A percentile compares a stretch with the other conserved stretches of the same genome.
Evolutionary conservation across 2,329 filamentous ascomycete genomes (phyloP).

Genomic region (Aureobasidium zeae): DNA sequence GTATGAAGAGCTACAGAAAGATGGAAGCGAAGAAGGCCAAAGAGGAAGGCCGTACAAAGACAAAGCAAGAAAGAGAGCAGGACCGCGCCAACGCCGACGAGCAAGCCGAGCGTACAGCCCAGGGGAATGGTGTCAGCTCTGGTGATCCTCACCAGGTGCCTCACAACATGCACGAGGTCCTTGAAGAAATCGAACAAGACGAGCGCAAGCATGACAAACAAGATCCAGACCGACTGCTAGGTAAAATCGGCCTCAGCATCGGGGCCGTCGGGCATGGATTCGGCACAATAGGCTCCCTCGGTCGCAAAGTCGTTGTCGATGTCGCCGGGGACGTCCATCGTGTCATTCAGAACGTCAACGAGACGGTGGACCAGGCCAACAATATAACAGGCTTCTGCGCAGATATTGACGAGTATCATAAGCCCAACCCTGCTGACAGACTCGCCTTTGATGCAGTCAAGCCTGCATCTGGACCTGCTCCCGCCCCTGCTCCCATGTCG

Average conservation of each 20-base stretch:
- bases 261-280: conserved; percentile 37
- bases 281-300: conserved; percentile 42
- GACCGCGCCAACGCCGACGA: conserved; percentile 35
- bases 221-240: conserved; percentile 32
- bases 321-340: conserved; percentile 34
- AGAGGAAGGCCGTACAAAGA: conserved; percentile 39
- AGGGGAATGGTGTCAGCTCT: conserved; percentile 25
- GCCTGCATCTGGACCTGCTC: not conserved
- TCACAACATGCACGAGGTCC: conserved; percentile 25
- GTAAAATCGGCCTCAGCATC: conserved; percentile 33
- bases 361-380: conserved; percentile 17
- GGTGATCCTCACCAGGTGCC: conserved; percentile 25
- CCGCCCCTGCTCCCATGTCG: conserved; percentile 5
- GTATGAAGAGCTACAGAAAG: conserved; percentile 71
- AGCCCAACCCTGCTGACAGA: conserved; percentile 2
- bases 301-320: conserved; percentile 34
- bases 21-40: conserved; percentile 51
- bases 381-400: conserved; percentile 16
- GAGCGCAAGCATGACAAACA: conserved; percentile 6
- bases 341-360: conserved; percentile 31
- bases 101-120: conserved; percentile 25
- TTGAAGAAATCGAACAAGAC: conserved; percentile 22
- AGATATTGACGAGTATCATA: conserved; percentile 1
- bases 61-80: conserved; percentile 45
- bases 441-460: conserved; percentile 3